Conservation (phyloP, 2,329 filamentous ascomycete genomes). For the Penicillium sp. region DNA sequence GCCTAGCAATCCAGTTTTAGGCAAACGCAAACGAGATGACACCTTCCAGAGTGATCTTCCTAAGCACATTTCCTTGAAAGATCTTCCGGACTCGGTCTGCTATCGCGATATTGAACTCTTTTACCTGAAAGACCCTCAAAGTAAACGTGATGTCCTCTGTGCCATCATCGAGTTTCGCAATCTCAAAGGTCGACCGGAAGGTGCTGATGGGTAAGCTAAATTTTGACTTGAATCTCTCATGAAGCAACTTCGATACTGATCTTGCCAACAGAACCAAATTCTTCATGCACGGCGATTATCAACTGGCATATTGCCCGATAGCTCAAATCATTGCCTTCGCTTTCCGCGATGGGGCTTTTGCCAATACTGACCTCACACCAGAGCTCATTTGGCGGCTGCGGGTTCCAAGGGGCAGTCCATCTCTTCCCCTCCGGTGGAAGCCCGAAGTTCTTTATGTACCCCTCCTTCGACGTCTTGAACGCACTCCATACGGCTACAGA, state of each 20-base stretch:
- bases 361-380: constrained; percentile 25
- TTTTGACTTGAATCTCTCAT: not conserved
- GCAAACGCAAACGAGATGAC: constrained; percentile 16
- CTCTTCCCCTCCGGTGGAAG: constrained; percentile 26
- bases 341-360: constrained; percentile 27
- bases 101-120: constrained; percentile 25
- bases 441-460: constrained; percentile 24
- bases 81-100: constrained; percentile 10
- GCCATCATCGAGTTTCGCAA: constrained; percentile 30
- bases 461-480: constrained; percentile 26
- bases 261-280: constrained; percentile 27
- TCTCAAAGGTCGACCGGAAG: constrained; percentile 25
- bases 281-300: constrained; percentile 31
- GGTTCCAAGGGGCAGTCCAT: constrained; percentile 20
- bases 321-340: constrained; percentile 27
- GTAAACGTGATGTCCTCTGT: constrained; percentile 28
- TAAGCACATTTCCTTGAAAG: constrained; percentile 18
- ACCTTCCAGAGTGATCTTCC: constrained; percentile 26
- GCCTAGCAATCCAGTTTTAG: constrained; percentile 7
- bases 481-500: constrained; percentile 23
- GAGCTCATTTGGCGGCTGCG: constrained; percentile 28
- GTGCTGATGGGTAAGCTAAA: constrained; percentile 27
- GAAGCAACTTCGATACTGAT: constrained; percentile 9
- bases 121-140: constrained; percentile 22
- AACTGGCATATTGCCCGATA: constrained; percentile 31